Base-by-base conservation (phyloP, 306 rosid species). In the Inga leiocalycina region DNA sequence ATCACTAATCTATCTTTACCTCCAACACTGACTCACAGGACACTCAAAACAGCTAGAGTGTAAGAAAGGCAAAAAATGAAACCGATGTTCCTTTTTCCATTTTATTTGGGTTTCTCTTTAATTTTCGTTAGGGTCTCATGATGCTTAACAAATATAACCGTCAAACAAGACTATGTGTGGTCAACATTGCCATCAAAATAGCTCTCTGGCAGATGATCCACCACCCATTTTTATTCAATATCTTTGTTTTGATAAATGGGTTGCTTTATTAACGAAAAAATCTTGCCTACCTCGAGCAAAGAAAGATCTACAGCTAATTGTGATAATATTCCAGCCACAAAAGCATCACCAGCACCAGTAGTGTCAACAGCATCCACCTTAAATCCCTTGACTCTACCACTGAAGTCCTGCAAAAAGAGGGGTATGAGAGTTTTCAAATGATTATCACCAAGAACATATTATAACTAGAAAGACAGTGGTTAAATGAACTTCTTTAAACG, bases 321-420 rank as follows among this genome's bases (percentile, higher is more conserved):
- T n/a, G 97, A 91, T 69, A 96, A 80, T 74, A 91, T 82, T 86
- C 98, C 98, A 24, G 99, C 99, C 71, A 96, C 98, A 92, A 96
- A 96, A n/a, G 98, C 97, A 80, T 96, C 99, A 79, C 99, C 99
- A 59, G 99, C 99, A 78, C 98, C 99, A 57, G 99, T 96, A 35
- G 97, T 89, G 89, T 96, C 98, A 79, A 96, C 92, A 16, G 97
- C 92, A 65, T 93, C 94, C 85, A 90, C 99, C 92, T 90, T 91
- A 76, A 91, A 56, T 79, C 98, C 99, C 80, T 82, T 74, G 46
- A 90, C 98, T 88, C 93, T 93, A 27, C 99, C 99, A 78, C 84
- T 87, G 83, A 93, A 96, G 35, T 90, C 93, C 99, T 93, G 94
- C 84, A 87, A 76, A 80, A 45, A 85, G 62, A 65, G 20, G 57